Conservation (phyloP, 2,329 filamentous ascomycete species). For the Colletotrichum navitas region DNA sequence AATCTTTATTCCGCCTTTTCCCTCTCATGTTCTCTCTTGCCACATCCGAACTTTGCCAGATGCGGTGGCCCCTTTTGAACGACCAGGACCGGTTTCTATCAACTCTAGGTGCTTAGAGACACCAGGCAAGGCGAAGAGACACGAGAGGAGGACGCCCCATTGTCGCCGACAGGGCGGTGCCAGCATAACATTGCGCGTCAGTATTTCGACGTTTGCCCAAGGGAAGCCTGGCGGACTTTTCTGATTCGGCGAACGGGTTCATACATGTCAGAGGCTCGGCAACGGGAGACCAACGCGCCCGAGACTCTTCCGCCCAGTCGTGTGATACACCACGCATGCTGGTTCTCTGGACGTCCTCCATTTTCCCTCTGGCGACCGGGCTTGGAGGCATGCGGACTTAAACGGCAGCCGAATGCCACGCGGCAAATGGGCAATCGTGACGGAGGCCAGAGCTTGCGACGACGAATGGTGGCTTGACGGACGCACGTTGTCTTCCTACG, state of each 20-base stretch:
- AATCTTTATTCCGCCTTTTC: background rate
- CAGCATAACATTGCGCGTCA: background rate
- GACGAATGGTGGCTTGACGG: slow-evolving; percentile 17
- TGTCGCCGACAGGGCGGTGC: background rate
- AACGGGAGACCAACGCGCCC: too few species aligned
- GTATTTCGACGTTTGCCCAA: background rate
- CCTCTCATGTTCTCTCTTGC: background rate
- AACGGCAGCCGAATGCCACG: background rate
- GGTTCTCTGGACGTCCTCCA: background rate
- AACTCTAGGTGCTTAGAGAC: background rate
- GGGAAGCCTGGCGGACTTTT: too few species aligned
- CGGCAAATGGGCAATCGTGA: background rate
- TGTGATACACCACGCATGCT: background rate
- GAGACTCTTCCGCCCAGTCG: background rate
- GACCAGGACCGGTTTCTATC: background rate
- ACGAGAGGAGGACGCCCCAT: background rate
- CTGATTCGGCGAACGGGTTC: too few species aligned
- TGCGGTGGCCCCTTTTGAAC: background rate
- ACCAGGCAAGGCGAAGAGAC: background rate
- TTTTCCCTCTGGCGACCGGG: background rate
- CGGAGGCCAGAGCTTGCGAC: slow-evolving; percentile 1
- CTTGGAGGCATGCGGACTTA: background rate
- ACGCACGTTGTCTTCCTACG: background rate
- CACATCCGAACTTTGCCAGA: background rate
- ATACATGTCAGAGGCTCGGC: background rate